Conservation (phyloP, 805 yeast species). For the Groenewaldozyma salmanticensis region DNA sequence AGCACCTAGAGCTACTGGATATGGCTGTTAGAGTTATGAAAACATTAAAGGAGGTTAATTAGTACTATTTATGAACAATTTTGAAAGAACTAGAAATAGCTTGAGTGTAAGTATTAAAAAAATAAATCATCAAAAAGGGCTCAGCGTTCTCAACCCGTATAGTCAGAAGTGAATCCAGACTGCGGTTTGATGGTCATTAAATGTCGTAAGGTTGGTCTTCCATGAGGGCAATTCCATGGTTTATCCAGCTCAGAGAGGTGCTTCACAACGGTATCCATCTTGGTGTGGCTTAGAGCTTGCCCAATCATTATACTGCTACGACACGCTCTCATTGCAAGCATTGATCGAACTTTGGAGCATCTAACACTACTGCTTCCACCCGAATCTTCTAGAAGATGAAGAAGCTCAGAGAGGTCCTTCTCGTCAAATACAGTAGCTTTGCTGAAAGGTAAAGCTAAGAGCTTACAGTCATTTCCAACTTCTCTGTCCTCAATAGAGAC, state of each 20-base stretch:
- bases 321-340: conserved; percentile 95
- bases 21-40: conserved; percentile 38
- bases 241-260: conserved; percentile 65
- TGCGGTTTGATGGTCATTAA: conserved; percentile 42
- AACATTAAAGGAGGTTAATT: not conserved
- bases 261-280: conserved; percentile 61
- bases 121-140: not conserved
- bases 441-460: conserved; percentile 64
- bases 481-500: conserved; percentile 40
- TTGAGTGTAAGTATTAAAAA: too few species aligned
- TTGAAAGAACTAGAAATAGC: too few species aligned
- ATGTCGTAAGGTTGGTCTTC: conserved; percentile 94
- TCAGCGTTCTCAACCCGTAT: not conserved
- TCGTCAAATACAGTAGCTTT: conserved; percentile 56
- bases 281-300: conserved; percentile 42
- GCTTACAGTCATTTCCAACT: conserved; percentile 42
- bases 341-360: conserved; percentile 69
- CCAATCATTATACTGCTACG: conserved; percentile 94
- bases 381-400: conserved; percentile 53
- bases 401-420: conserved; percentile 64
- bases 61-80: not conserved
- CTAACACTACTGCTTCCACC: conserved; percentile 37
- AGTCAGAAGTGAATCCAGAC: conserved; percentile 10
- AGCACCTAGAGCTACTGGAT: conserved; percentile 70
- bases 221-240: conserved; percentile 96